Conservation (phyloP, 2,329 filamentous ascomycete species). For the Arthrocladium fulminans region DNA sequence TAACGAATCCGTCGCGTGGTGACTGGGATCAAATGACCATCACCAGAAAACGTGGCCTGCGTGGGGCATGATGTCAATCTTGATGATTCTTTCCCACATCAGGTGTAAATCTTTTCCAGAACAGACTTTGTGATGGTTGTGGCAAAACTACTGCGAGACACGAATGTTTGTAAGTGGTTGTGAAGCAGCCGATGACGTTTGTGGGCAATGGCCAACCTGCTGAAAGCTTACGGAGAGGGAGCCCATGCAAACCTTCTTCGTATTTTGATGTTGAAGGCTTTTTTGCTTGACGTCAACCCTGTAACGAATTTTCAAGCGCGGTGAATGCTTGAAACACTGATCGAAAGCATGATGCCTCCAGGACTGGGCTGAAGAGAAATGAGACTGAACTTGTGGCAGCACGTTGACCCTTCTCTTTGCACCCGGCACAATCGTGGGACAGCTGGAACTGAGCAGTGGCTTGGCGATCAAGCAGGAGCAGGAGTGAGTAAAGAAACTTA, state of each 20-base stretch:
- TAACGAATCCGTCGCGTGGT: constrained; percentile 4
- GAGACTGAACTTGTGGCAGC: too few species aligned
- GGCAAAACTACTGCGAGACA: not conserved
- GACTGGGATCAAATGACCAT: constrained; percentile 2
- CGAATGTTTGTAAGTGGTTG: not conserved
- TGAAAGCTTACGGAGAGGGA: not conserved
- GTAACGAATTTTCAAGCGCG: not conserved
- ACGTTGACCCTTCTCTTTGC: too few species aligned
- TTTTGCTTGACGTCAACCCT: not conserved
- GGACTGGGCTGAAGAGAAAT: too few species aligned
- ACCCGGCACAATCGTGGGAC: too few species aligned
- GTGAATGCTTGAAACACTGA: too few species aligned
- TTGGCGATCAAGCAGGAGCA: too few species aligned
- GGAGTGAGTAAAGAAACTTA: too few species aligned
- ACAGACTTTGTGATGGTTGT: not conserved
- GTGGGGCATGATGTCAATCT: constrained; percentile 1
- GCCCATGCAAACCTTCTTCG: not conserved
- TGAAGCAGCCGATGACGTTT: not conserved
- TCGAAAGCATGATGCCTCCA: too few species aligned
- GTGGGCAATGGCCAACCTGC: not conserved
- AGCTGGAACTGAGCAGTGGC: too few species aligned
- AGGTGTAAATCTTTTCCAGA: constrained; percentile 5
- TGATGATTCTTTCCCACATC: not conserved
- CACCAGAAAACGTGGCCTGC: constrained; percentile 4
- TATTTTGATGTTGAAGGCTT: not conserved